Percentiles rank a stretch among this genome's conserved stretches.
These are phyloP conservation scores for Trifolium dubium DNA, from an alignment of 306 rosid species.

Conservation along the genomic window DNA sequence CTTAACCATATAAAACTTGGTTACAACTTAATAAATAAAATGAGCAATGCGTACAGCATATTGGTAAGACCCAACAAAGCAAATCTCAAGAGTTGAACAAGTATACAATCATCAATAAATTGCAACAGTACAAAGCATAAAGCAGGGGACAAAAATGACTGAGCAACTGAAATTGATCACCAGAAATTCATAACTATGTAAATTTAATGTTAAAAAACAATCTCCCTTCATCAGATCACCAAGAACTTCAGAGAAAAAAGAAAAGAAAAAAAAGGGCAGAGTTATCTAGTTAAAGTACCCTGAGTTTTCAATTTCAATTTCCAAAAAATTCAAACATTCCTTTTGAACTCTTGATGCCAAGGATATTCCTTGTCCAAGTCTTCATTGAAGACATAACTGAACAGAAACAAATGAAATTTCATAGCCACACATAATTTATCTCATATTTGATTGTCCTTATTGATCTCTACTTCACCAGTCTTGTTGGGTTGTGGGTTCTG, in stretches of 20 bases:
- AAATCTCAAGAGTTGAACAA: constrained; percentile 11
- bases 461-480: constrained; percentile 48
- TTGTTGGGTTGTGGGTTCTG: constrained; percentile 35
- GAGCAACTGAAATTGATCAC: constrained; percentile 43
- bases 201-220: constrained; percentile 47
- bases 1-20: background rate
- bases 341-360: constrained; percentile 34
- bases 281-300: constrained; percentile 46
- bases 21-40: constrained; percentile 12
- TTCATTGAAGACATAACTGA: constrained; percentile 40
- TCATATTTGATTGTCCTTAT: constrained; percentile 45
- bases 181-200: constrained; percentile 38
- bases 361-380: constrained; percentile 42
- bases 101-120: constrained; percentile 12
- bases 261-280: constrained; percentile 40
- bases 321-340: constrained; percentile 44
- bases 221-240: constrained; percentile 48
- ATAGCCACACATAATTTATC: constrained; percentile 37
- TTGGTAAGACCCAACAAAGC: background rate
- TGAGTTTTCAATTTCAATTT: constrained; percentile 41
- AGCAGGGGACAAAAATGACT: constrained; percentile 22
- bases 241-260: constrained; percentile 41
- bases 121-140: constrained; percentile 30
- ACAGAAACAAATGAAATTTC: constrained; percentile 27
- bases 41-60: constrained; percentile 23